phyloP scores from a whole-genome alignment of 208 protist genomes.

The Leishmania martiniquensis region DNA sequence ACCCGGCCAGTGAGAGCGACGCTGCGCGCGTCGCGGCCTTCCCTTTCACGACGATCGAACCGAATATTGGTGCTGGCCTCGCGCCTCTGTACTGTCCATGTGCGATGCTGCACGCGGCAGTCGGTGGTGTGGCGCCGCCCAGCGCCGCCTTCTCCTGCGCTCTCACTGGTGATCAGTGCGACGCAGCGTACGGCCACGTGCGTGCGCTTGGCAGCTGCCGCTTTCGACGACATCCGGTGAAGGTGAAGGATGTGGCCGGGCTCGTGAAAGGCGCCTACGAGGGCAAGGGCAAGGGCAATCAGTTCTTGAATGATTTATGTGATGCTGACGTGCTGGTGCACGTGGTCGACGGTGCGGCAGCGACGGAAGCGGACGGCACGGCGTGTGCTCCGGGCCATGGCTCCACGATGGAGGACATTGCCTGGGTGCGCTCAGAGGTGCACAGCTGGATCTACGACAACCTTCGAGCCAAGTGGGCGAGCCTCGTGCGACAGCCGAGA shows the following conservation, averaged over 20 bases:
- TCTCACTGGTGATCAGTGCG: conserved; percentile 36
- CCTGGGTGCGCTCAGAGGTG: conserved; percentile 92
- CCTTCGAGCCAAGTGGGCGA: conserved; percentile 80
- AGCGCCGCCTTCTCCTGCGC: conserved; percentile 9
- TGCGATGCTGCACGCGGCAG: conserved; percentile 12
- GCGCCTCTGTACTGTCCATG: conserved; percentile 80
- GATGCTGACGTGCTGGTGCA: conserved; percentile 94
- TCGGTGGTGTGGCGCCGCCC: neutral
- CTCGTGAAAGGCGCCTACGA: conserved; percentile 95
- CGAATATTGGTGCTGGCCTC: conserved; percentile 82
- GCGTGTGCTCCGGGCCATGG: conserved; percentile 61
- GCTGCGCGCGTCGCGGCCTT: conserved; percentile 90
- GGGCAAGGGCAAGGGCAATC: conserved; percentile 93
- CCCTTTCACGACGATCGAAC: conserved; percentile 96
- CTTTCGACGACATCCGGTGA: conserved; percentile 80
- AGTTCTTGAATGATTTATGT: conserved; percentile 96
- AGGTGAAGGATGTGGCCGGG: conserved; percentile 93
- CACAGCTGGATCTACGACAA: conserved; percentile 96
- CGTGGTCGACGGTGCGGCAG: conserved; percentile 91
- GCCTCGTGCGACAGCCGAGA: conserved; percentile 59
- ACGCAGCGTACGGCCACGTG: conserved; percentile 74
- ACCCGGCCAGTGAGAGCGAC: conserved; percentile 72
- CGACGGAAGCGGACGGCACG: conserved; percentile 90
- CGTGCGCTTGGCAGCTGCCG: conserved; percentile 22
- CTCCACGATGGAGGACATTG: conserved; percentile 83